A percentile compares a stretch with the other conserved stretches of the same genome.
phyloP scores from a whole-genome alignment of 2,329 filamentous ascomycete species.

The Onygena corvina region DNA sequence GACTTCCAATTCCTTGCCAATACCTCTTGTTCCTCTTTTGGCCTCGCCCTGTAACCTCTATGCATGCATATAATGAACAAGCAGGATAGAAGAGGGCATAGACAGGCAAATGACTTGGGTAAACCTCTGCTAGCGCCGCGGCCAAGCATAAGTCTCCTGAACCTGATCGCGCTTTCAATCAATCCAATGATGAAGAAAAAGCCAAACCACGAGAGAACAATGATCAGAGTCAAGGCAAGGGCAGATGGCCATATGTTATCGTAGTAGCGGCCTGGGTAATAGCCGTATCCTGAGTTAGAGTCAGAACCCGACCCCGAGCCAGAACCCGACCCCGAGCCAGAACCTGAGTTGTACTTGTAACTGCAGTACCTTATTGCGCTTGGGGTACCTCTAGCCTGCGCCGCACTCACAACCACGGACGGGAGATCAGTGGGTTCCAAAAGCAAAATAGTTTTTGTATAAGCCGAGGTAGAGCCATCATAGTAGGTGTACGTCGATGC shows the following conservation, averaged over 20 bases:
- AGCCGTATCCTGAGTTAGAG: background rate
- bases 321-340: background rate
- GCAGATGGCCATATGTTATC: background rate
- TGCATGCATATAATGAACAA: conserved; percentile 5
- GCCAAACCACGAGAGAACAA: background rate
- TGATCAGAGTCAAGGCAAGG: background rate
- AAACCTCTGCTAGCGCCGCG: conserved; percentile 2
- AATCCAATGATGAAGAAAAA: background rate
- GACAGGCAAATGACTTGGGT: background rate
- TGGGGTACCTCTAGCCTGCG: background rate
- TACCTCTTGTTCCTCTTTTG: background rate
- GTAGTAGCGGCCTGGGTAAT: background rate
- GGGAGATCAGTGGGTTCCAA: background rate
- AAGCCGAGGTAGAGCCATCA: background rate
- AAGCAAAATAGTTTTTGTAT: background rate
- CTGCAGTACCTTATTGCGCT: background rate
- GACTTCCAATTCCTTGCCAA: conserved; percentile 5
- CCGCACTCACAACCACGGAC: background rate
- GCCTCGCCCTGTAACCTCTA: background rate
- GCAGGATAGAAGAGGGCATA: background rate
- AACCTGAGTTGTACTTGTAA: background rate
- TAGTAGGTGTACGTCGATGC: background rate
- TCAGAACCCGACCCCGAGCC: background rate
- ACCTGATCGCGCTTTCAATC: conserved; percentile 1
- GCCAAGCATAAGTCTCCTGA: conserved; percentile 1